A percentile compares a stretch with the other conserved stretches of the same genome.
These are phyloP conservation scores for Penicillium sp. DNA, from an alignment of 2,329 filamentous ascomycete species.

Conservation along the genomic window DNA sequence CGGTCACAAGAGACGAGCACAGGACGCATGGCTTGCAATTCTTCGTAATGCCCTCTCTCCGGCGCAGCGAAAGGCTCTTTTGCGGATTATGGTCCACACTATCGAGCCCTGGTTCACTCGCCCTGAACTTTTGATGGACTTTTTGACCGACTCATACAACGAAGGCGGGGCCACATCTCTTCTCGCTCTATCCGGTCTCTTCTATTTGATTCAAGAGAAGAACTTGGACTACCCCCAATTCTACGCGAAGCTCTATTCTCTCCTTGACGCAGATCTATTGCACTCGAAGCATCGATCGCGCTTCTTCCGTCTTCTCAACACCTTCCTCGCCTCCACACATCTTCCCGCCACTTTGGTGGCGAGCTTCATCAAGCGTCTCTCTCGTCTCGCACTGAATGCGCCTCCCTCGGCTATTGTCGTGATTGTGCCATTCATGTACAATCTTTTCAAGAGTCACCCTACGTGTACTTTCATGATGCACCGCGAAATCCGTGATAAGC, in stretches of 20 bases:
- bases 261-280: constrained; percentile 76
- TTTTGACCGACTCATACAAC: constrained; percentile 90
- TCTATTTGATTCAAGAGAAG: constrained; percentile 86
- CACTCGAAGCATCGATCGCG: constrained; percentile 91
- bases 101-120: constrained; percentile 87
- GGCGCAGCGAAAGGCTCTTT: constrained; percentile 70
- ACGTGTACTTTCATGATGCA: constrained; percentile 96
- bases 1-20: constrained; percentile 71
- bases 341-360: constrained; percentile 84
- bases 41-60: constrained; percentile 60
- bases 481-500: constrained; percentile 57
- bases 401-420: constrained; percentile 85
- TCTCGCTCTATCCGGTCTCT: constrained; percentile 83
- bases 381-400: constrained; percentile 75
- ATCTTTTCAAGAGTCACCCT: constrained; percentile 83
- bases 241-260: constrained; percentile 86
- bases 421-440: constrained; percentile 91
- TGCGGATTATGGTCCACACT: constrained; percentile 67
- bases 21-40: constrained; percentile 79
- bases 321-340: constrained; percentile 86
- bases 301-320: constrained; percentile 88
- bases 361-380: constrained; percentile 92
- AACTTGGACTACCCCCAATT: constrained; percentile 96
- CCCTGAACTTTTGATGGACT: constrained; percentile 88
- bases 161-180: constrained; percentile 79